phyloP scores from a whole-genome alignment of 2,329 filamentous ascomycete species.

The Curvularia lunata region DNA sequence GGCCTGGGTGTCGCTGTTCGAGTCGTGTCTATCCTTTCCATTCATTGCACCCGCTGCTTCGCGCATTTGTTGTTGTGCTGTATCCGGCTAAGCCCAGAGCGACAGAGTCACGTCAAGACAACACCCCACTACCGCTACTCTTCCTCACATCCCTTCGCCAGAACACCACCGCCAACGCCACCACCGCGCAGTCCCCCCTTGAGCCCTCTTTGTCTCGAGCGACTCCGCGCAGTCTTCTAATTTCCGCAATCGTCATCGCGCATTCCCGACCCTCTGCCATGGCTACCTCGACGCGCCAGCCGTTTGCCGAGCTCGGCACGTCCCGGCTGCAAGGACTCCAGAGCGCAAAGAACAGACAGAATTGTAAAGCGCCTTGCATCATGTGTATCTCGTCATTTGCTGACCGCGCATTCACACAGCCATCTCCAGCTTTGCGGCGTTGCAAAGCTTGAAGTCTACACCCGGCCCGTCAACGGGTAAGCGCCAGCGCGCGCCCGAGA shows the following conservation, averaged over 20 bases:
- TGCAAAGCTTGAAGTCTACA: conserved; percentile 36
- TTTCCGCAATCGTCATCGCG: conserved; percentile 3
- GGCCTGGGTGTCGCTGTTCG: not conserved
- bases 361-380: conserved; percentile 53
- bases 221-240: not conserved
- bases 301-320: conserved; percentile 75
- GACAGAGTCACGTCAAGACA: conserved; percentile 14
- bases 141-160: conserved; percentile 12
- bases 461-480: conserved; percentile 49
- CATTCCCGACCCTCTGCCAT: conserved; percentile 23
- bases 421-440: conserved; percentile 43
- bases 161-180: conserved; percentile 7
- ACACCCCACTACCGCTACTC: conserved; percentile 14
- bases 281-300: conserved; percentile 66
- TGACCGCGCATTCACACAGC: conserved; percentile 39
- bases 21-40: not conserved
- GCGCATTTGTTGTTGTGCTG: conserved; percentile 9
- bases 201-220: conserved; percentile 6
- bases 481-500: conserved; percentile 52
- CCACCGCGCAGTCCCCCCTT: not conserved
- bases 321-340: conserved; percentile 73
- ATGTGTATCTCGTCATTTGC: conserved; percentile 7
- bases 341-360: conserved; percentile 78
- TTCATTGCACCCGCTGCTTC: not conserved
- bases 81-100: conserved; percentile 6